A percentile compares a stretch with the other conserved stretches of the same genome.
phyloP scores from a whole-genome alignment of 129 eudicot species.

The Scalesia atractyloides region DNA sequence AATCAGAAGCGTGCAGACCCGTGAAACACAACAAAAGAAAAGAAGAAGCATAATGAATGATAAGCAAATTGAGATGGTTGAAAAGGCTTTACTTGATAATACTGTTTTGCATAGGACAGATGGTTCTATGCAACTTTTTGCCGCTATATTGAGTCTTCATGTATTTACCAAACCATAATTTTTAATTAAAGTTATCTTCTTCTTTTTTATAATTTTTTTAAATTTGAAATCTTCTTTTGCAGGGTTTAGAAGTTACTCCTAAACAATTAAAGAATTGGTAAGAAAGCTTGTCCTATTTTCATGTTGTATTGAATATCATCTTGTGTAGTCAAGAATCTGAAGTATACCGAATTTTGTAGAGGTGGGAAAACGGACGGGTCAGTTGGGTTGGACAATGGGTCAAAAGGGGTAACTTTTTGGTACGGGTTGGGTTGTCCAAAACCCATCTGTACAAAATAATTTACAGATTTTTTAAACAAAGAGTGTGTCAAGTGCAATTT shows the following conservation, averaged over 20 bases:
- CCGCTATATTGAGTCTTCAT: constrained; percentile 58
- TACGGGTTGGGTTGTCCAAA: too few relatives aligned
- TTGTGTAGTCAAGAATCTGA: not conserved
- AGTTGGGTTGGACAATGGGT: too few relatives aligned
- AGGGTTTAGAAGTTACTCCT: constrained; percentile 77
- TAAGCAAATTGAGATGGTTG: constrained; percentile 47
- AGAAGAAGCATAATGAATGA: constrained; percentile 78
- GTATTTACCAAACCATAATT: constrained; percentile 37
- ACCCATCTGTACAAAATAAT: too few relatives aligned
- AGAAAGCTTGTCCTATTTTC: constrained; percentile 17
- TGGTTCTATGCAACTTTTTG: constrained; percentile 44
- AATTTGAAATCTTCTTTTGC: constrained; percentile 29
- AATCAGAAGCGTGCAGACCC: not conserved
- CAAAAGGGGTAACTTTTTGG: too few relatives aligned
- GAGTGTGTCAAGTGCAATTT: too few relatives aligned
- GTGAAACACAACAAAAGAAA: constrained; percentile 57
- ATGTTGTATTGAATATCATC: not conserved
- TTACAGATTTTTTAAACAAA: too few relatives aligned
- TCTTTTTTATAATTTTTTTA: not conserved
- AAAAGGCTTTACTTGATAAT: constrained; percentile 57
- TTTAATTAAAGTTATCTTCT: not conserved
- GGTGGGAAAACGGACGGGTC: too few relatives aligned
- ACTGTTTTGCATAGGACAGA: constrained; percentile 63
- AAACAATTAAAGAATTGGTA: constrained; percentile 82
- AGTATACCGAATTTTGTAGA: too few relatives aligned